Evolutionary conservation across 2,329 filamentous ascomycete genomes (phyloP).

Genomic region (Mycocentrospora acerina): DNA sequence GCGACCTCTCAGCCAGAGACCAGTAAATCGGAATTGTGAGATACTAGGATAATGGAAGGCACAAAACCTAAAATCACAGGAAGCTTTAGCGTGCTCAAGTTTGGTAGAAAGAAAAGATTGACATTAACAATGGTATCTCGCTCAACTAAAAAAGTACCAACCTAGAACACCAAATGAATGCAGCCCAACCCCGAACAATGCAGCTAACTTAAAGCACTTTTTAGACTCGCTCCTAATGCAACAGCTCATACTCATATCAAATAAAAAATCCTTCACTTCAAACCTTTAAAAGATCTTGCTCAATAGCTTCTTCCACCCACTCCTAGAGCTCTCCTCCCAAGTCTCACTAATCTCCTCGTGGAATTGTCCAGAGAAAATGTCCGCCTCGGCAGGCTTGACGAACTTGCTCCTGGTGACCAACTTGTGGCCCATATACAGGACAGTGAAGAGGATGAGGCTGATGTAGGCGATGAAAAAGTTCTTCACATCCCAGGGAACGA

Average conservation of each 20-base stretch:
- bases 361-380: constrained; percentile 45
- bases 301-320: constrained; percentile 34
- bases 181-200: too few relatives aligned
- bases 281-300: constrained; percentile 25
- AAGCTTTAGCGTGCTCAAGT: too few relatives aligned
- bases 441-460: constrained; percentile 42
- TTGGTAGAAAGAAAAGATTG: too few relatives aligned
- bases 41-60: too few relatives aligned
- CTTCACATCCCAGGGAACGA: constrained; percentile 41
- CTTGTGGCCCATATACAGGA: constrained; percentile 64
- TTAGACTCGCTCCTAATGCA: constrained; percentile 1
- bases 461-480: constrained; percentile 45
- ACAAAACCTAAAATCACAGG: too few relatives aligned
- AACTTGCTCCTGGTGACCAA: constrained; percentile 39
- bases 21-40: too few relatives aligned
- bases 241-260: background rate
- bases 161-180: too few relatives aligned
- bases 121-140: too few relatives aligned
- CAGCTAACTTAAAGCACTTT: background rate
- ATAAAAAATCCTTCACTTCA: background rate
- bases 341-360: constrained; percentile 31
- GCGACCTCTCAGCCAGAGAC: too few relatives aligned
- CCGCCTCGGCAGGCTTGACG: constrained; percentile 45
- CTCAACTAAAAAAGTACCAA: background rate
- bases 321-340: constrained; percentile 37